These are phyloP conservation scores for Epicoccum sorghinum DNA, from an alignment of 2,329 filamentous ascomycete genomes.

Conservation along the genomic window DNA sequence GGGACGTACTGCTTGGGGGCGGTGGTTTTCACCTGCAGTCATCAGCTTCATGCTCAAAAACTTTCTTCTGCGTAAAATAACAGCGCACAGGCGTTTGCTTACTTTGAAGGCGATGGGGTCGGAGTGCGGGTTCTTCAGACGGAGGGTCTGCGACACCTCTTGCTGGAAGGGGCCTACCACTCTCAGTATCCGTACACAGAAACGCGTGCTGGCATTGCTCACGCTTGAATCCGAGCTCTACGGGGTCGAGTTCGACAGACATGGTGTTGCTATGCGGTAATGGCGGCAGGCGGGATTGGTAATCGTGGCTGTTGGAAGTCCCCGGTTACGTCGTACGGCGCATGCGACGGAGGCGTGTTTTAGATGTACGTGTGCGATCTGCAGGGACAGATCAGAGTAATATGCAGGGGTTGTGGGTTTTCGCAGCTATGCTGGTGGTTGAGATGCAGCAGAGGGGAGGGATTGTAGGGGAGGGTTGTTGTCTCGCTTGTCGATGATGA, in stretches of 20 bases:
- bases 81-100: slow-evolving; percentile 29
- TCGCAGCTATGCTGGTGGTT: slow-evolving; percentile 9
- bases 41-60: background rate
- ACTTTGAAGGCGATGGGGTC: slow-evolving; percentile 70
- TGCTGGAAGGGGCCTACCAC: slow-evolving; percentile 65
- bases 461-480: slow-evolving; percentile 11
- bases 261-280: slow-evolving; percentile 60
- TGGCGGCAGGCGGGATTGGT: slow-evolving; percentile 34
- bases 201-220: slow-evolving; percentile 46
- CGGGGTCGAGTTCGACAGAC: slow-evolving; percentile 92
- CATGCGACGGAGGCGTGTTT: slow-evolving; percentile 4
- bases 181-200: slow-evolving; percentile 21
- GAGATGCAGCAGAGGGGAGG: slow-evolving; percentile 8
- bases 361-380: slow-evolving; percentile 15
- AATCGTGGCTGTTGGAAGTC: slow-evolving; percentile 28
- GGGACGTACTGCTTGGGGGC: slow-evolving; percentile 91
- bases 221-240: slow-evolving; percentile 94
- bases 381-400: slow-evolving; percentile 2
- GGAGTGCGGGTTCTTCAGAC: slow-evolving; percentile 62
- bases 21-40: slow-evolving; percentile 91
- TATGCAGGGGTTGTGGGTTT: slow-evolving; percentile 2
- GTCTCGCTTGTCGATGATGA: slow-evolving; percentile 18
- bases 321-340: slow-evolving; percentile 12
- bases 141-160: slow-evolving; percentile 67
- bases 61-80: background rate